These are phyloP conservation scores for Marasmius oreades DNA, from an alignment of 1,284 basidiomycete species.

Conservation along the genomic window DNA sequence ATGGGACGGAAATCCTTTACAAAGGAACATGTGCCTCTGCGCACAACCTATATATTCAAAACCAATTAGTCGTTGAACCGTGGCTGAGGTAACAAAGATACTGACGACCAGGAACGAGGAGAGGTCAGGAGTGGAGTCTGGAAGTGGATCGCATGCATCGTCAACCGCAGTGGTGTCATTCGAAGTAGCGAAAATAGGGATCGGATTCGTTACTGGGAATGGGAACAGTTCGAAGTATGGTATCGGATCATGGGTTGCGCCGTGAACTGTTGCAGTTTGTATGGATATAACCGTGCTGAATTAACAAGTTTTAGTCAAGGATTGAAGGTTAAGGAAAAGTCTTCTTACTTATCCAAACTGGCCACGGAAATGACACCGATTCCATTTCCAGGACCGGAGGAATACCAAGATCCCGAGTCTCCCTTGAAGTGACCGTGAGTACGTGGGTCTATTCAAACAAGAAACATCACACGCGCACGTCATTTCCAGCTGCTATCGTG, in stretches of 20 bases:
- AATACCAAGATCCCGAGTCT: constrained; percentile 46
- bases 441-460: background rate
- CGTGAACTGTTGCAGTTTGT: constrained; percentile 38
- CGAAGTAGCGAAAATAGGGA: constrained; percentile 43
- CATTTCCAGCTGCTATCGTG: constrained; percentile 45
- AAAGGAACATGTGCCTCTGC: constrained; percentile 13
- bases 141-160: constrained; percentile 54
- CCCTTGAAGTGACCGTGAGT: constrained; percentile 14
- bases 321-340: background rate
- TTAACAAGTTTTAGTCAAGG: background rate
- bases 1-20: background rate
- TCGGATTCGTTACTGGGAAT: constrained; percentile 30
- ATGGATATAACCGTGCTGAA: constrained; percentile 35
- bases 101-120: constrained; percentile 43
- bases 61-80: constrained; percentile 37
- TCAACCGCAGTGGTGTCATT: constrained; percentile 38
- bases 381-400: constrained; percentile 46
- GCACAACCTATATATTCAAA: constrained; percentile 28
- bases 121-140: constrained; percentile 49
- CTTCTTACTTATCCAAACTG: constrained; percentile 44
- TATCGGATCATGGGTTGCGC: constrained; percentile 38
- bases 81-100: constrained; percentile 21
- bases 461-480: constrained; percentile 18
- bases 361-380: constrained; percentile 46
- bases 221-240: constrained; percentile 38